A percentile compares a stretch with the other conserved stretches of the same genome.
Evolutionary conservation across 2,329 filamentous ascomycete genomes (phyloP).

Genomic region (Exophiala phaeomuriformis): DNA sequence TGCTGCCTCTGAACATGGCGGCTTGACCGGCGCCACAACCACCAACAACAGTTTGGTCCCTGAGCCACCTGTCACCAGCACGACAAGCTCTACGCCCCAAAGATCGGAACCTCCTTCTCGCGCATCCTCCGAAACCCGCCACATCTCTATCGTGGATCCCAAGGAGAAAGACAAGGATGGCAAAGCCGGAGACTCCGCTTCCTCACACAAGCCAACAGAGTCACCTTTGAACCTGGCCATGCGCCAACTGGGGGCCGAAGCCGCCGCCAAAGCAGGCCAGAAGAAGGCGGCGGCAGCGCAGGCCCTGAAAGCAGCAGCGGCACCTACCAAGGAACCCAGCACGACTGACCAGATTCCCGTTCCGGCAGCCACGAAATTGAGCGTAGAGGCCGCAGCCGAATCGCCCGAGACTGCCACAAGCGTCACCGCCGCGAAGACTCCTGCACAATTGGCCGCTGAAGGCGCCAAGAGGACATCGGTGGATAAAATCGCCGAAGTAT

Average conservation of each 20-base stretch:
- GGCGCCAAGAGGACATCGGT: conserved; percentile 24
- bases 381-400: conserved; percentile 17
- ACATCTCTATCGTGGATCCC: conserved; percentile 24
- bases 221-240: conserved; percentile 36
- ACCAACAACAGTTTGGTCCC: conserved; percentile 7
- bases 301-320: conserved; percentile 13
- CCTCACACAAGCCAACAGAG: conserved; percentile 21
- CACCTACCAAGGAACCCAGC: conserved; percentile 10
- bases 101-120: conserved; percentile 36
- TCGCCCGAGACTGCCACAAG: conserved; percentile 14
- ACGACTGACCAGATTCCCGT: conserved; percentile 11
- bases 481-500: conserved; percentile 19
- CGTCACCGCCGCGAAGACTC: conserved; percentile 23
- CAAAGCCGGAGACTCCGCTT: conserved; percentile 2
- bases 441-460: conserved; percentile 21
- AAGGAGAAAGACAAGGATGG: conserved; percentile 13
- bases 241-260: conserved; percentile 38
- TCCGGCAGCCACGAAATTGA: conserved; percentile 12
- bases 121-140: conserved; percentile 27
- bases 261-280: conserved; percentile 30
- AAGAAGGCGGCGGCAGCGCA: conserved; percentile 21
- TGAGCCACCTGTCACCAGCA: conserved; percentile 25
- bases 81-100: conserved; percentile 31
- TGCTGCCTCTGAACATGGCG: conserved; percentile 36
- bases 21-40: neutral